A percentile compares a stretch with the other conserved stretches of the same genome.
phyloP scores from a whole-genome alignment of 192 early-diverging fungal species.

The Fimicolochytrium jonesii region DNA sequence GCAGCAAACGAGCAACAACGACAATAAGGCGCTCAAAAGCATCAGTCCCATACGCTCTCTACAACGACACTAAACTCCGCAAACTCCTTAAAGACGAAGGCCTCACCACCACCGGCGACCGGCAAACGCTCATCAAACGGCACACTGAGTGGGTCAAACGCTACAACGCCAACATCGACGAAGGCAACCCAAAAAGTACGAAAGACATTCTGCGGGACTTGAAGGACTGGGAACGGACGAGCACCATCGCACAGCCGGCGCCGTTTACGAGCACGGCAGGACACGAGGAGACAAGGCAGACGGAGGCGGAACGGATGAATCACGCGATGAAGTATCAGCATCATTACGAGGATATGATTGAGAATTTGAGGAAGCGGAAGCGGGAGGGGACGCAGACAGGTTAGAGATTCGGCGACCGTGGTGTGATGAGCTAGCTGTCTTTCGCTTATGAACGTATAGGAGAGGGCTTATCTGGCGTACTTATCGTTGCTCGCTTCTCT shows the following conservation, averaged over 20 bases:
- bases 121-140: not conserved
- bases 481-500: too few relatives aligned
- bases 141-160: constrained; percentile 25
- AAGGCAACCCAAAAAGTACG: not conserved
- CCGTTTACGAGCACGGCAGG: constrained; percentile 2
- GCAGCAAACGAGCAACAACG: too few relatives aligned
- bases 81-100: constrained; percentile 15
- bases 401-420: too few relatives aligned
- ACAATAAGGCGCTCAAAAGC: constrained; percentile 8
- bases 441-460: too few relatives aligned
- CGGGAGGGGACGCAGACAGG: too few relatives aligned
- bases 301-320: not conserved
- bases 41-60: constrained; percentile 6
- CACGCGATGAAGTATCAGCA: constrained; percentile 1
- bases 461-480: too few relatives aligned
- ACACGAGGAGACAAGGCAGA: constrained; percentile 7
- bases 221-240: constrained; percentile 19
- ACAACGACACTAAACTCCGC: constrained; percentile 5
- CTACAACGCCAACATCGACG: constrained; percentile 28
- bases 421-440: too few relatives aligned
- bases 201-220: constrained; percentile 4
- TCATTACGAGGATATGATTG: constrained; percentile 5
- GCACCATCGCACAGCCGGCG: not conserved
- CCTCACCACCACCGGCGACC: constrained; percentile 13
- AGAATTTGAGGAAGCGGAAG: constrained; percentile 2